phyloP scores from a whole-genome alignment of 352 stramenopile genomes.

The Thalassiosira livingstoniorum region DNA sequence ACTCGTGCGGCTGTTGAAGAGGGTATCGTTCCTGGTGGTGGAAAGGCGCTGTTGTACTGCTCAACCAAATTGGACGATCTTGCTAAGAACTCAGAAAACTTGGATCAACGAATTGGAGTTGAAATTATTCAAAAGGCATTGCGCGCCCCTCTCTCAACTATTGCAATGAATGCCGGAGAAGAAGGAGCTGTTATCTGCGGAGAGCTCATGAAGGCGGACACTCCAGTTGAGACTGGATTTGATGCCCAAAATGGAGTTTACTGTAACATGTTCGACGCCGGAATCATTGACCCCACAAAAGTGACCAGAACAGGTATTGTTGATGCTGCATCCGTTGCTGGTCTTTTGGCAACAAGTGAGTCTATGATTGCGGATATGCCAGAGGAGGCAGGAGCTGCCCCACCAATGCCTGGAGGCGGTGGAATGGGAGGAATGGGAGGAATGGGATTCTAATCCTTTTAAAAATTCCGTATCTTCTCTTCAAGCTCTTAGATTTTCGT shows the following conservation, averaged over 20 bases:
- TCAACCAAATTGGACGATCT: constrained; percentile 91
- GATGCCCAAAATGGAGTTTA: constrained; percentile 98
- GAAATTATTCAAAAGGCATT: constrained; percentile 96
- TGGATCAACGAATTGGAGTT: constrained; percentile 98
- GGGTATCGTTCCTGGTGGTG: constrained; percentile 98
- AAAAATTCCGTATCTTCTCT: too few species aligned
- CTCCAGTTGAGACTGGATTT: constrained; percentile 92
- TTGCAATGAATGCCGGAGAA: constrained; percentile 98
- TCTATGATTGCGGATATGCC: constrained; percentile 97
- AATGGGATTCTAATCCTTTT: neutral
- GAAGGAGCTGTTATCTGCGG: constrained; percentile 98
- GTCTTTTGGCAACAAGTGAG: constrained; percentile 99
- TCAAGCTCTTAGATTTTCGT: too few species aligned
- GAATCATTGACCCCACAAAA: constrained; percentile 98
- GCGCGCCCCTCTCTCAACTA: constrained; percentile 94
- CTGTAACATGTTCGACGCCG: constrained; percentile 97
- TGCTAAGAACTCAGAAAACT: constrained; percentile 87
- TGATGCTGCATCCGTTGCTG: constrained; percentile 98
- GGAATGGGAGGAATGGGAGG: constrained; percentile 79
- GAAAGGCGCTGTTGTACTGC: constrained; percentile 97
- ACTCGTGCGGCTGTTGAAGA: constrained; percentile 98
- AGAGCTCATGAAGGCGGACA: constrained; percentile 97
- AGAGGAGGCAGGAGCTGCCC: constrained; percentile 84
- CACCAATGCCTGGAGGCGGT: constrained; percentile 34
- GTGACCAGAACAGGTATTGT: constrained; percentile 98